A percentile compares a stretch with the other conserved stretches of the same genome.
Evolutionary conservation across 2,329 filamentous ascomycete genomes (phyloP).

Genomic region (Raffaelea arxii): DNA sequence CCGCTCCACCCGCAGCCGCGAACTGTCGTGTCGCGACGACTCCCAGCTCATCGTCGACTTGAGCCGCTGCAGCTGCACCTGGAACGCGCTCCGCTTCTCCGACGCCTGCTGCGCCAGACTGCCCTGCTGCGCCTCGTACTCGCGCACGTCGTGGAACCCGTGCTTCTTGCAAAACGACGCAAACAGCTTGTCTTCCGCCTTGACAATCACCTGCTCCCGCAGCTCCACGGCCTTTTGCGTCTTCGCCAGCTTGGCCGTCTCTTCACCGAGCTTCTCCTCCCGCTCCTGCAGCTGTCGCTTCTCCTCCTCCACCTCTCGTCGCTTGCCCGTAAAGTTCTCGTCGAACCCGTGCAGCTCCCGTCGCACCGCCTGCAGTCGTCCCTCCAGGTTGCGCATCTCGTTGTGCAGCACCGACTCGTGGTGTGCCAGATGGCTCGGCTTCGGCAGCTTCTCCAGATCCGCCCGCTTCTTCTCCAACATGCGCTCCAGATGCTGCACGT

Average conservation of each 20-base stretch:
- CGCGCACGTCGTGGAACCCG: constrained; percentile 80
- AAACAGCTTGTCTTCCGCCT: constrained; percentile 85
- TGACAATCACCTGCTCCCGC: constrained; percentile 55
- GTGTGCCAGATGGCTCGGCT: constrained; percentile 61
- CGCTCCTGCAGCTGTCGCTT: constrained; percentile 65
- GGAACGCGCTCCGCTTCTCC: constrained; percentile 79
- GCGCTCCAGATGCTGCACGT: constrained; percentile 75
- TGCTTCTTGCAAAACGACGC: constrained; percentile 74
- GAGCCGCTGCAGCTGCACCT: constrained; percentile 70
- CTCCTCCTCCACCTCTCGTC: constrained; percentile 66
- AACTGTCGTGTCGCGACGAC: constrained; percentile 40
- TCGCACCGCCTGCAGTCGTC: constrained; percentile 59
- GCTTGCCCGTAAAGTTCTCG: constrained; percentile 76
- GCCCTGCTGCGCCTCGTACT: constrained; percentile 89
- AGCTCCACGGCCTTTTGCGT: constrained; percentile 39
- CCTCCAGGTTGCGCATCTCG: constrained; percentile 70
- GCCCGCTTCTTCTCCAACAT: constrained; percentile 65
- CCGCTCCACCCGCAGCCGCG: constrained; percentile 57
- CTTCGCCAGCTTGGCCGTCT: constrained; percentile 56
- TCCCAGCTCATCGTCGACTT: constrained; percentile 52
- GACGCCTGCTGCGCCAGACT: constrained; percentile 83
- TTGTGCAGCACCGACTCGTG: constrained; percentile 75
- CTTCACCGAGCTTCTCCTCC: constrained; percentile 67
- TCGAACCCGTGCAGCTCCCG: constrained; percentile 71
- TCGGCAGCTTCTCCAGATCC: constrained; percentile 72